Conservation (phyloP, 108 stramenopile genomes). For the Cyclotella baltica region DNA sequence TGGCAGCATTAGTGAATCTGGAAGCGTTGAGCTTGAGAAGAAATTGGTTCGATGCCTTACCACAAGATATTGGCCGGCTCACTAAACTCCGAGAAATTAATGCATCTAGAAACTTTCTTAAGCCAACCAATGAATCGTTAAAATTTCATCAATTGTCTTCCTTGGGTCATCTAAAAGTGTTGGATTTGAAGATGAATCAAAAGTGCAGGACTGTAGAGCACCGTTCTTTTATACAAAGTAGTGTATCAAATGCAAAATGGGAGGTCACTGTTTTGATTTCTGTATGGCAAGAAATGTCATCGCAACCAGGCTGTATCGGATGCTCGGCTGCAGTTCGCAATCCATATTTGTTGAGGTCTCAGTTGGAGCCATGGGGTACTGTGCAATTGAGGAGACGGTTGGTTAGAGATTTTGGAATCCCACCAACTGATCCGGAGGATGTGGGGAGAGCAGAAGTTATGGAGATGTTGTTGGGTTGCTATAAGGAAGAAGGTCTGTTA, state of each 20-base stretch:
- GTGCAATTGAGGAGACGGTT: slow-evolving; percentile 34
- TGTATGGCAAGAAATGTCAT: slow-evolving; percentile 32
- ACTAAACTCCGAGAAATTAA: slow-evolving; percentile 21
- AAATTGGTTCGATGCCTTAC: slow-evolving; percentile 42
- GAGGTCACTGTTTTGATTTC: slow-evolving; percentile 21
- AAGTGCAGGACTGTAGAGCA: slow-evolving; percentile 38
- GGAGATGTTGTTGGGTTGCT: slow-evolving; percentile 28
- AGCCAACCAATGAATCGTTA: slow-evolving; percentile 27
- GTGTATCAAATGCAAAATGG: not conserved
- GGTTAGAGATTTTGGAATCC: slow-evolving; percentile 42
- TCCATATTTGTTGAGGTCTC: slow-evolving; percentile 41
- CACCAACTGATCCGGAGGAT: slow-evolving; percentile 17
- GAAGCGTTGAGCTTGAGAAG: slow-evolving; percentile 9
- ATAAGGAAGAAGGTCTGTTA: slow-evolving; percentile 27
- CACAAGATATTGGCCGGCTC: slow-evolving; percentile 18
- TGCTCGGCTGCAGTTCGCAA: slow-evolving; percentile 39
- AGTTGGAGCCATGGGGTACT: slow-evolving; percentile 50
- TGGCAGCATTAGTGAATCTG: slow-evolving; percentile 13
- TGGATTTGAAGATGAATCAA: slow-evolving; percentile 35
- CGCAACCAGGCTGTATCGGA: slow-evolving; percentile 8
- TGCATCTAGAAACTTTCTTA: slow-evolving; percentile 42
- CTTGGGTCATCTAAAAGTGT: slow-evolving; percentile 14
- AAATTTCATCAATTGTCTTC: slow-evolving; percentile 5
- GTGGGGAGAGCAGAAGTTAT: slow-evolving; percentile 39
- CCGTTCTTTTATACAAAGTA: slow-evolving; percentile 12